Conservation (phyloP, 2,329 filamentous ascomycete species). For the Diaporthe sp. region DNA sequence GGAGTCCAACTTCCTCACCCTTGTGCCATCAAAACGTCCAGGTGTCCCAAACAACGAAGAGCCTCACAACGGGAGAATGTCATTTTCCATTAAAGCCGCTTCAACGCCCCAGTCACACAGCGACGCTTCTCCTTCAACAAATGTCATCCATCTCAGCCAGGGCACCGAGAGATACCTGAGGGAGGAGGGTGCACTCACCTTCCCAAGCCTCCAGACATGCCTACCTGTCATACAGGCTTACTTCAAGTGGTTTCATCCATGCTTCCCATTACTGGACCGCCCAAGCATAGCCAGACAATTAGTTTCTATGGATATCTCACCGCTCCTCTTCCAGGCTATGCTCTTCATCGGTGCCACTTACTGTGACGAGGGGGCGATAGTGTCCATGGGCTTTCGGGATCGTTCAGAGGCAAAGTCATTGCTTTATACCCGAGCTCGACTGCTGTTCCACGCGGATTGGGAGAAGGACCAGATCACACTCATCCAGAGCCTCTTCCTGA, state of each 20-base stretch:
- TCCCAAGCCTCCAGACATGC: slow-evolving; percentile 43
- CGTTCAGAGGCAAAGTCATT: slow-evolving; percentile 40
- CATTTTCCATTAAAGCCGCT: slow-evolving; percentile 40
- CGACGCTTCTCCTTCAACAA: slow-evolving; percentile 33
- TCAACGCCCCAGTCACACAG: slow-evolving; percentile 38
- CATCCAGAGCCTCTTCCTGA: slow-evolving; percentile 38
- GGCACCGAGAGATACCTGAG: slow-evolving; percentile 43
- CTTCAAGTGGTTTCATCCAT: slow-evolving; percentile 40
- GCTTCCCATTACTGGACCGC: slow-evolving; percentile 39
- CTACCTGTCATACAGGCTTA: slow-evolving; percentile 45
- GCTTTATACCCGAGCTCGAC: slow-evolving; percentile 40
- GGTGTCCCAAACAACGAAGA: background rate
- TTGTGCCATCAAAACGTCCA: slow-evolving; percentile 44
- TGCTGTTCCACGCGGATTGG: slow-evolving; percentile 40
- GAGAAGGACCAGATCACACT: slow-evolving; percentile 40
- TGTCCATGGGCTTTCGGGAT: slow-evolving; percentile 39
- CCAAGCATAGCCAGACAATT: slow-evolving; percentile 30
- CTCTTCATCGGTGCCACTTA: slow-evolving; percentile 40
- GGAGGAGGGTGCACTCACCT: slow-evolving; percentile 44
- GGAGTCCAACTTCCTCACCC: slow-evolving; percentile 56
- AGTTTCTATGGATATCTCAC: slow-evolving; percentile 36
- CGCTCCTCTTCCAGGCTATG: slow-evolving; percentile 39
- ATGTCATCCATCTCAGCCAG: slow-evolving; percentile 41
- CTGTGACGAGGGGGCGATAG: slow-evolving; percentile 33
- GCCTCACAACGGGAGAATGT: slow-evolving; percentile 40